Evolutionary conservation across 169 alveolate species (phyloP), one percentile per base, ranked within the genome.

Genomic region (Cryptosporidium canis): DNA sequence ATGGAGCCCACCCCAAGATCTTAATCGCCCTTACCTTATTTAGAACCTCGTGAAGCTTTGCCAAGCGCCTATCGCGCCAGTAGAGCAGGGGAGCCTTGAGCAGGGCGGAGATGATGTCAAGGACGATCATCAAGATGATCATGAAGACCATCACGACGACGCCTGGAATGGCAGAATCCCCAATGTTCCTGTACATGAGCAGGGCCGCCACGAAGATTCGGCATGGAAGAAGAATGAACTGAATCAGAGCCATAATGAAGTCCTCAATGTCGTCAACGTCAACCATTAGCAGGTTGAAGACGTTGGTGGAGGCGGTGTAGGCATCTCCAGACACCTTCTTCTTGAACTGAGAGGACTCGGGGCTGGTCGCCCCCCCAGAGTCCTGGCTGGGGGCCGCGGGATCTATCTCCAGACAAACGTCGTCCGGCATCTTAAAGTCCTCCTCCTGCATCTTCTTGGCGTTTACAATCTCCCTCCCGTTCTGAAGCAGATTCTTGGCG

Each of bases 241-340:
- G 87, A 2, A 63, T 77, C 33, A 77, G 33, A 27, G 87, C 87
- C 87, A 77, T 77, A 29, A 77, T 41, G 27, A 77, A 39, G 45
- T 77, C 87, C 24, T 77, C 87, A 41, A 77, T 77, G 27, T 77
- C 87, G 14, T 77, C 87, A 35, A 77, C 87, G 29, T 77, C 87
- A 3, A 77, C 87, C 87, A 77, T 77, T 45, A 77, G 44, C 16
- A 77, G 31, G 41, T 77, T 77, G 39, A 77, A 77, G 0, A 63
- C 87, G 44, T 61, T 77, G 9, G 87, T 77, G 16, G 87, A 77
- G 12, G 70, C 37, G 7, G 72, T 61, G 44, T 77, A 58, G 41
- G 31, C 45, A 29, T 33, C 64, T 12, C 43, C 63, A 61, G 24
- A 16, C 14, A 18, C 47, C 8, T 44, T 61, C 5, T 48, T 48